Evolutionary conservation across 768 basidiomycete genomes (phyloP), one percentile per base, ranked within the genome.

Genomic region (Cystobasidiopsis lactophilus): DNA sequence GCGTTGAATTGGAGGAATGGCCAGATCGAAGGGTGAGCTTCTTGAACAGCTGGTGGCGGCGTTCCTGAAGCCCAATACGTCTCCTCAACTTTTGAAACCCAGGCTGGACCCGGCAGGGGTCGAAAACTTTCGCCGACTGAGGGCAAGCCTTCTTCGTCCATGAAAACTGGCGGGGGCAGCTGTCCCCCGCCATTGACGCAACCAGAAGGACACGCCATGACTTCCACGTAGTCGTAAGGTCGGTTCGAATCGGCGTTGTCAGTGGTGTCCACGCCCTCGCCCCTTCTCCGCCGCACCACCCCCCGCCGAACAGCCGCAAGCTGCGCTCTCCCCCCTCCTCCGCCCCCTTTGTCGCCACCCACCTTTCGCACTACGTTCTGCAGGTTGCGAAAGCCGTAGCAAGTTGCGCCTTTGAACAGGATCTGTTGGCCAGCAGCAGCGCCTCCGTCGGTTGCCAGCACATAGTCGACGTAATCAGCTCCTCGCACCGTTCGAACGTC

Each of bases 121-220:
- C 55, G 44, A n/a, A n/a, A n/a, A n/a, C n/a, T n/a, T 23, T 57
- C 50, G 1, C 14, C 40, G 5, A 57, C 45, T 3, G 57, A 56
- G 13, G 62, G 60, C 60, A 62, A 59, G 9, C 60, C 60, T 40
- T 62, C 60, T 24, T 48, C 56, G 40, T 63, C 62, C 33, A 46
- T 14, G 35, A 56, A 46, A 14, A 26, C 40, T 49, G 55, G 63
- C 35, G 66, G 62, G 47, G 59, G 59, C 51, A 80, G 66, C 70
- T 96, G 93, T 4, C 93, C 93, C 21, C 91, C 93, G 7, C 93
- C 93, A 64, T 95, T 95, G 39, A 93, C 85, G 66, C 93, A 96
- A 18, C 93, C 93, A 0, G 81, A 79, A 0, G 93, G 93, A 69
- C 93, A 98, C 31, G 93, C 93, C 93, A 98, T 96, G 57, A 98